phyloP scores from a whole-genome alignment of 495 filamentous ascomycete genomes.

The Annulohypoxylon bovei region DNA sequence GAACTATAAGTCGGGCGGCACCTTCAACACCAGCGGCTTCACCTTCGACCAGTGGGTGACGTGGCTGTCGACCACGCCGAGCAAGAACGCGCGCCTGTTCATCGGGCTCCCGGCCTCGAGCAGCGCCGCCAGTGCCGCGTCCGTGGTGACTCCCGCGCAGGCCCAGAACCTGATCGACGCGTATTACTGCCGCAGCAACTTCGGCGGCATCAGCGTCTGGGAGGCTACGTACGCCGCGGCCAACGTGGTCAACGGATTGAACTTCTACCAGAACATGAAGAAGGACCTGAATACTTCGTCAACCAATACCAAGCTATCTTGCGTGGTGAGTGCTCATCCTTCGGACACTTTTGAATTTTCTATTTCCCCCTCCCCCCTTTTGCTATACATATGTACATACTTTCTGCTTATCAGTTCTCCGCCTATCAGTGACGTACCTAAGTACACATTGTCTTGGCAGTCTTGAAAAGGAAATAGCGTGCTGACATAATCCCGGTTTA shows the following conservation, averaged over 20 bases:
- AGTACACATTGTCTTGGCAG: neutral
- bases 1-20: constrained; percentile 44
- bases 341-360: neutral
- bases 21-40: constrained; percentile 40
- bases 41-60: constrained; percentile 54
- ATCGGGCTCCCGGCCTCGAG: constrained; percentile 48
- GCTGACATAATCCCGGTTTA: neutral
- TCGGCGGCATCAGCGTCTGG: constrained; percentile 80
- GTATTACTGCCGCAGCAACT: constrained; percentile 61
- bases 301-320: constrained; percentile 28
- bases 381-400: too few species aligned
- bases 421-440: neutral
- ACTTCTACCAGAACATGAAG: constrained; percentile 57
- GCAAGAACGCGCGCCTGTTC: constrained; percentile 55
- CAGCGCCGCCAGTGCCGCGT: constrained; percentile 51
- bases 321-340: constrained; percentile 8
- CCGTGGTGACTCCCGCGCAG: constrained; percentile 50
- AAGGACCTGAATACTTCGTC: constrained; percentile 34
- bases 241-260: constrained; percentile 56
- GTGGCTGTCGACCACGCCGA: constrained; percentile 41
- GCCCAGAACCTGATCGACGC: constrained; percentile 62
- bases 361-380: neutral
- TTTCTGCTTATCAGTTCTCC: too few species aligned
- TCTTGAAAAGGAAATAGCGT: neutral
- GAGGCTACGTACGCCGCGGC: constrained; percentile 67